phyloP scores from a whole-genome alignment of 2,329 filamentous ascomycete species.

The Emericellopsis cladophorae region DNA sequence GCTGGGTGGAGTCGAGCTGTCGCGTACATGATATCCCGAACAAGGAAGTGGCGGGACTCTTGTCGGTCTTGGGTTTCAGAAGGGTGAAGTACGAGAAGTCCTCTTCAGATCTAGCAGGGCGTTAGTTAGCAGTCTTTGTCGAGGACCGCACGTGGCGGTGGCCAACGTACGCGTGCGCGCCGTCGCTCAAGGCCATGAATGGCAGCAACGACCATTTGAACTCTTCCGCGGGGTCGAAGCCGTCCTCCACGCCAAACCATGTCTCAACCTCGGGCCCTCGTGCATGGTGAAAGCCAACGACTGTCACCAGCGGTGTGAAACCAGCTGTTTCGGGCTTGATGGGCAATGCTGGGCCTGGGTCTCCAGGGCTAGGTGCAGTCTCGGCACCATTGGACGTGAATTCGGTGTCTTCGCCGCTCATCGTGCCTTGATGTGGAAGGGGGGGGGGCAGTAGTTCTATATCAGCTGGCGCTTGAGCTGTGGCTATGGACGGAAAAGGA shows the following conservation, averaged over 20 bases:
- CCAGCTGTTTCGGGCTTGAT: conserved; percentile 17
- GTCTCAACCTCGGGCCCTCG: conserved; percentile 84
- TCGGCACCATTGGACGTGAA: conserved; percentile 8
- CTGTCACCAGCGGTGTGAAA: conserved; percentile 60
- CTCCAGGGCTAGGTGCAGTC: conserved; percentile 5
- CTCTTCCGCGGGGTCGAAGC: conserved; percentile 63
- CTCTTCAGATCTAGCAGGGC: conserved; percentile 57
- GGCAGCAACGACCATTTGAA: conserved; percentile 88
- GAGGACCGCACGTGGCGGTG: neutral
- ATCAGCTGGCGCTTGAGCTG: too few relatives aligned
- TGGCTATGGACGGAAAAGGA: too few relatives aligned
- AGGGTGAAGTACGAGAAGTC: conserved; percentile 99
- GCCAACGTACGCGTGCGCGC: conserved; percentile 70
- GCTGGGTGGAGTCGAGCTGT: conserved; percentile 68
- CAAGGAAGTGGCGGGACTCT: conserved; percentile 59
- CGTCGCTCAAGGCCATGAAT: conserved; percentile 94
- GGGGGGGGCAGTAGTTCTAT: too few relatives aligned
- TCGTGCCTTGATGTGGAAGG: conserved; percentile 6
- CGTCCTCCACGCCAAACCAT: conserved; percentile 72
- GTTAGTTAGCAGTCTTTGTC: neutral
- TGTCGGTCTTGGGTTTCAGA: conserved; percentile 44
- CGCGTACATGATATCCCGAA: conserved; percentile 95
- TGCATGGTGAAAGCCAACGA: conserved; percentile 78
- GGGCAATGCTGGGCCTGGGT: conserved; percentile 9
- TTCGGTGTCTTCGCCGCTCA: conserved; percentile 15